Evolutionary conservation across 208 protist genomes (phyloP), one percentile per base, ranked within the genome.

Genomic region (Porcisia deanei): DNA sequence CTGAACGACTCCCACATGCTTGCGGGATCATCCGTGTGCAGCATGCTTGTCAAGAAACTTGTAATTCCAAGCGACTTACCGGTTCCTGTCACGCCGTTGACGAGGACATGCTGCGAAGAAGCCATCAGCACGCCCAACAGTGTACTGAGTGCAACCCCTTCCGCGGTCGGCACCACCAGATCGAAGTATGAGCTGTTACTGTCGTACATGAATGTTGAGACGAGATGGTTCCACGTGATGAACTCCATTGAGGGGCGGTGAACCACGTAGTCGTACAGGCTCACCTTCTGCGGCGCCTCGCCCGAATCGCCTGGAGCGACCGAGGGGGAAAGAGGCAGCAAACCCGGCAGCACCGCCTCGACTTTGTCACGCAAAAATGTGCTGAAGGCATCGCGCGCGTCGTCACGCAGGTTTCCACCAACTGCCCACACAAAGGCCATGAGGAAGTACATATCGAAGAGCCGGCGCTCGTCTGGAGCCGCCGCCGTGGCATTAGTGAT

Each of bases 351-450:
- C 59, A 84, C 80, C 60, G 75, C 72, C 39, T 74, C 73, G 61
- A 99, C 89, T 39, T 91, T 78, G 65, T 93, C 70, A 57, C 84
- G 81, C 25, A 94, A 68, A 85, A 97, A 97, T 30, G 77, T n/a
- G 80, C 93, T 98, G 76, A 99, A 99, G 1, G 73, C 63, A n/a
- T 79, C 90, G 55, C 98, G 87, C 30, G 88, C 84, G 60, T 90
- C 81, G 75, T 98, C 98, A 67, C 89, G 91, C 49, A 99, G 69
- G 84, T 98, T 98, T 57, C 91, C 97, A 61, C 98, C 99, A 37
- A 99, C 73, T 10, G 96, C 88, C 98, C 99, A 99, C 64, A 99
- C 91, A 73, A 99, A 93, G 1, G 96, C 83, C 91, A 99, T 99
- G 7, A 99, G 69, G 80, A 99, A 99, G 81, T 97, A 95, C 86